These are phyloP conservation scores for Picea abies DNA, from an alignment of 83 land plant genomes.

Conservation along the genomic window DNA sequence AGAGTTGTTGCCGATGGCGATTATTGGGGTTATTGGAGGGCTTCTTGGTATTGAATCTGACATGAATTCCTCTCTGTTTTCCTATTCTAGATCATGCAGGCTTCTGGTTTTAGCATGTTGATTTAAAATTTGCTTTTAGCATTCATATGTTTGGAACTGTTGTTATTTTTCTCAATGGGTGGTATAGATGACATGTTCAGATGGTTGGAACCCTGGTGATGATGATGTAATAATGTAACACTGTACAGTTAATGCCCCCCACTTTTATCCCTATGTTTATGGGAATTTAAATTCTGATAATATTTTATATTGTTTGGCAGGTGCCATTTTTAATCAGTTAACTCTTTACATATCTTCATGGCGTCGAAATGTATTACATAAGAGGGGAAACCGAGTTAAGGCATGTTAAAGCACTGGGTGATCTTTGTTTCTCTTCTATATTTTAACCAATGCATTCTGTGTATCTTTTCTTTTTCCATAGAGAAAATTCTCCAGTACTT, in stretches of 20 bases:
- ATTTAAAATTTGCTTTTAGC: neutral
- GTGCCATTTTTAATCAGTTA: conserved; percentile 96
- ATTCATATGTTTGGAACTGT: neutral
- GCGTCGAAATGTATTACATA: conserved; percentile 89
- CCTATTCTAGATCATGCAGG: neutral
- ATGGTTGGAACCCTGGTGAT: neutral
- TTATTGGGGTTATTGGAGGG: conserved; percentile 98
- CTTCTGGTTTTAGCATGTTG: neutral
- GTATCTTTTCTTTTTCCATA: neutral
- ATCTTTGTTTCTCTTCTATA: neutral
- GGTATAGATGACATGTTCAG: neutral
- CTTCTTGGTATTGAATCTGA: conserved; percentile 68
- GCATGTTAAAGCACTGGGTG: conserved; percentile 26
- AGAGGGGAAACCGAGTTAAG: conserved; percentile 86
- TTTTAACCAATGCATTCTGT: neutral
- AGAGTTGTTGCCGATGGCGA: conserved; percentile 96
- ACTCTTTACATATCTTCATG: conserved; percentile 82
- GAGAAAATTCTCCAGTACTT: neutral
- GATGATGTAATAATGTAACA: neutral
- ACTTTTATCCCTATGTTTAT: neutral
- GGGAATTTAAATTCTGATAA: neutral
- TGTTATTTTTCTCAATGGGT: neutral
- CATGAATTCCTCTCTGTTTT: neutral
- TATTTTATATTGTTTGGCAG: conserved; percentile 32
- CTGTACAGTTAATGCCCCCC: conserved; percentile 4